These are phyloP conservation scores for Cystobasidium tubakii DNA, from an alignment of 768 basidiomycete genomes.

Conservation along the genomic window DNA sequence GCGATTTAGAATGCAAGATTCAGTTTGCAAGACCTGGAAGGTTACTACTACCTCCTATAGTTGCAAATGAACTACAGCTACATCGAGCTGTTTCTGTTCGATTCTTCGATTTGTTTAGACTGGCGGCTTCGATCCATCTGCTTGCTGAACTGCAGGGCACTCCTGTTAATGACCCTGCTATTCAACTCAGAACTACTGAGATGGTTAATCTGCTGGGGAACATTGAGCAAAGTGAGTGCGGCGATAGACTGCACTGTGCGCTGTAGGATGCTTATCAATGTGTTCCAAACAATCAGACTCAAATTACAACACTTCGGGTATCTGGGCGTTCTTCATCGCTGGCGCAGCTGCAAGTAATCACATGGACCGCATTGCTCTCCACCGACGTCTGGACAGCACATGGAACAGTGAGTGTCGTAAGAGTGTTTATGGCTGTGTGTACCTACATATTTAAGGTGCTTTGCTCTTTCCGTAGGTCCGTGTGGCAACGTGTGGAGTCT, in stretches of 20 bases:
- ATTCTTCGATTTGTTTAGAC: conserved; percentile 33
- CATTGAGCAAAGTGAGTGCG: conserved; percentile 29
- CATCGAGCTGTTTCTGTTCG: conserved; percentile 34
- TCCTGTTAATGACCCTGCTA: conserved; percentile 20
- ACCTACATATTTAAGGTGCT: background rate
- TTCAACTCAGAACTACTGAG: conserved; percentile 17
- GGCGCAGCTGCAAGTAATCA: conserved; percentile 30
- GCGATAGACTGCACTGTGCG: background rate
- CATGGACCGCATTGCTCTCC: conserved; percentile 24
- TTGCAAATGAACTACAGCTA: conserved; percentile 23
- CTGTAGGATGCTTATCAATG: too few species aligned
- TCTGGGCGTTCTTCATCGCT: conserved; percentile 33
- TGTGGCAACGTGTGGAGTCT: conserved; percentile 32
- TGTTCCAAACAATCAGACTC: conserved; percentile 27
- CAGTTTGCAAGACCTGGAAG: conserved; percentile 33
- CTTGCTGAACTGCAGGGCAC: conserved; percentile 25
- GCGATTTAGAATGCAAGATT: conserved; percentile 25
- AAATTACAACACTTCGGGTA: conserved; percentile 34
- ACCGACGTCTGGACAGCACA: conserved; percentile 33
- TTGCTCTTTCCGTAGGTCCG: conserved; percentile 4
- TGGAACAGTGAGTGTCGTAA: conserved; percentile 25
- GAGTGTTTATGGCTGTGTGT: too few species aligned
- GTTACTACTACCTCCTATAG: conserved; percentile 21
- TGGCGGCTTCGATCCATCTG: conserved; percentile 20
- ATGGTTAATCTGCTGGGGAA: conserved; percentile 32